Conservation (phyloP, 1,139 yeast genomes). For the Sporopachydermia cereana region DNA sequence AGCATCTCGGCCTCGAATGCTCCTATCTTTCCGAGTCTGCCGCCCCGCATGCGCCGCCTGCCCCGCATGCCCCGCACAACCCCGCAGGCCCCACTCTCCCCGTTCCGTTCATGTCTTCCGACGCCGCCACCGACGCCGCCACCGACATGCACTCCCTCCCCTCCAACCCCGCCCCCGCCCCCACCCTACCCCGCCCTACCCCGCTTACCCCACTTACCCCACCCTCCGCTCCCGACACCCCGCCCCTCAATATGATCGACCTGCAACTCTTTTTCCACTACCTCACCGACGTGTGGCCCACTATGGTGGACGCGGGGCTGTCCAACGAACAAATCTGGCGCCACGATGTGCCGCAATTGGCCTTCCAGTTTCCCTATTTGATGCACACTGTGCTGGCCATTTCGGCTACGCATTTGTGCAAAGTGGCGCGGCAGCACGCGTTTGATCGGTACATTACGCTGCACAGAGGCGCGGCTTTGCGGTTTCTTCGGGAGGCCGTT, state of each 20-base stretch:
- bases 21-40: conserved; percentile 32
- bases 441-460: conserved; percentile 75
- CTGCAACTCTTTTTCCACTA: conserved; percentile 78
- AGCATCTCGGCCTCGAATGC: conserved; percentile 67
- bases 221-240: conserved; percentile 16
- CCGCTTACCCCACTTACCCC: conserved; percentile 7
- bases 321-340: conserved; percentile 84
- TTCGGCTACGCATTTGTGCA: conserved; percentile 80
- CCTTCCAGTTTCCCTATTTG: conserved; percentile 77
- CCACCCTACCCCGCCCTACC: neutral
- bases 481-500: conserved; percentile 75
- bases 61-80: too few relatives aligned
- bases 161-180: too few relatives aligned
- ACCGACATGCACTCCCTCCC: too few relatives aligned
- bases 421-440: conserved; percentile 50
- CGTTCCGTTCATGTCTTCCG: neutral
- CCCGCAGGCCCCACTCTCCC: neutral
- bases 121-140: neutral
- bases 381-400: conserved; percentile 89
- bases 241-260: conserved; percentile 57
- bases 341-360: conserved; percentile 74
- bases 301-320: conserved; percentile 85
- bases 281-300: conserved; percentile 70
- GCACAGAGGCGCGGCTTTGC: conserved; percentile 79
- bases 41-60: too few relatives aligned